Conservation (phyloP, 2,329 filamentous ascomycete genomes). For the Ophiostoma sp. region DNA sequence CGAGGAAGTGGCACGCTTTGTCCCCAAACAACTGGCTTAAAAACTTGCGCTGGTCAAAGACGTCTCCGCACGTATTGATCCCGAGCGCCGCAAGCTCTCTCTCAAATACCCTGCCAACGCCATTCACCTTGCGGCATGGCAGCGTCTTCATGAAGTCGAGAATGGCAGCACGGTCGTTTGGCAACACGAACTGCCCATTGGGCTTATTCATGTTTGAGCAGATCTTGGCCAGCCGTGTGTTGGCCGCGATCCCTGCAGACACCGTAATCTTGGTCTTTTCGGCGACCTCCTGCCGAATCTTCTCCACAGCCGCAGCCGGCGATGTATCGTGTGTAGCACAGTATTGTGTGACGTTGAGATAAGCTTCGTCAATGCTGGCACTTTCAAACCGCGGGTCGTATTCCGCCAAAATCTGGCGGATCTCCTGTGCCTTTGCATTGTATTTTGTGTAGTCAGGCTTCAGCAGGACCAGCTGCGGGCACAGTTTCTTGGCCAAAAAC, state of each 20-base stretch:
- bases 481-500: constrained; percentile 93
- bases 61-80: constrained; percentile 83
- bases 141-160: constrained; percentile 83
- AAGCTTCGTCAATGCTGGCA: constrained; percentile 94
- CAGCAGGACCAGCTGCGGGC: constrained; percentile 78
- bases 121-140: constrained; percentile 88
- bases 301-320: constrained; percentile 71
- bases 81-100: constrained; percentile 86
- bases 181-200: constrained; percentile 82
- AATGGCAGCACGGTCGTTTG: constrained; percentile 70
- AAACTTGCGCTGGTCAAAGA: constrained; percentile 73
- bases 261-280: constrained; percentile 80
- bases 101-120: constrained; percentile 91
- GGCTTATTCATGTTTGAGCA: constrained; percentile 95
- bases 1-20: constrained; percentile 84
- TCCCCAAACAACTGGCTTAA: constrained; percentile 81
- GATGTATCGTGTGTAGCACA: constrained; percentile 67
- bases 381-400: constrained; percentile 92
- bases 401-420: constrained; percentile 76
- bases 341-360: constrained; percentile 90
- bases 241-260: constrained; percentile 90
- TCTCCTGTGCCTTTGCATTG: constrained; percentile 81
- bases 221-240: constrained; percentile 92
- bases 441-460: constrained; percentile 91
- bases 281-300: constrained; percentile 75